phyloP scores from a whole-genome alignment of 768 basidiomycete genomes.

The Tulasnella sp. region DNA sequence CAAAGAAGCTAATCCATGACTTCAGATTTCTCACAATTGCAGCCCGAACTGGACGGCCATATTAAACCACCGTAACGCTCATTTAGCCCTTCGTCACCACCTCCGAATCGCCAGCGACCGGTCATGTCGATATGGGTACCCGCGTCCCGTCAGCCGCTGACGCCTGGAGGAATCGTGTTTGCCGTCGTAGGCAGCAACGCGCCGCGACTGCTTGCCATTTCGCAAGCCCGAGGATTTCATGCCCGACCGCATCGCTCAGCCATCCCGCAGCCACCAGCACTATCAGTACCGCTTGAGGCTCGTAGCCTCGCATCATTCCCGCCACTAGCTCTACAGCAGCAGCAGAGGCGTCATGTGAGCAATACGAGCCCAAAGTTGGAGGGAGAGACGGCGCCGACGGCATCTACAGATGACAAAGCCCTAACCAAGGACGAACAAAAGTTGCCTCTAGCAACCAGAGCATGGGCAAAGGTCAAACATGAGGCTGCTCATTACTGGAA shows the following conservation, averaged over 20 bases:
- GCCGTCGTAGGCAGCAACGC: background rate
- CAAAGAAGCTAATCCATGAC: background rate
- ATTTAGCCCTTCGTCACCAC: background rate
- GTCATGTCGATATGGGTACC: slow-evolving; percentile 19
- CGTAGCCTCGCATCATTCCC: background rate
- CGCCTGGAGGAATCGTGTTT: background rate
- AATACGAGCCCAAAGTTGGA: background rate
- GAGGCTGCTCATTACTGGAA: slow-evolving; percentile 97
- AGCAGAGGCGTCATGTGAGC: background rate
- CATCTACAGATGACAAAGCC: slow-evolving; percentile 3
- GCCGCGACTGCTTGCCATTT: background rate
- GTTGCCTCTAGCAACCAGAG: slow-evolving; percentile 38
- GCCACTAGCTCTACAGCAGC: background rate
- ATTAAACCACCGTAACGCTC: background rate
- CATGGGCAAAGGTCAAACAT: slow-evolving; percentile 92
- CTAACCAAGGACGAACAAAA: slow-evolving; percentile 23
- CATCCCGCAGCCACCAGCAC: background rate
- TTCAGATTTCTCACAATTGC: background rate
- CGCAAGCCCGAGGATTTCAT: background rate
- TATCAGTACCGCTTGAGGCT: background rate
- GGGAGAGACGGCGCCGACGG: background rate
- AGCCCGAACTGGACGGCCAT: background rate
- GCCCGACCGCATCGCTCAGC: background rate
- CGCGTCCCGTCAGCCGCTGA: background rate
- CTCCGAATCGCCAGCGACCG: background rate